Evolutionary conservation across 352 stramenopile genomes (phyloP), one percentile per base, ranked within the genome.

Genomic region (Blastocystis sp.): DNA sequence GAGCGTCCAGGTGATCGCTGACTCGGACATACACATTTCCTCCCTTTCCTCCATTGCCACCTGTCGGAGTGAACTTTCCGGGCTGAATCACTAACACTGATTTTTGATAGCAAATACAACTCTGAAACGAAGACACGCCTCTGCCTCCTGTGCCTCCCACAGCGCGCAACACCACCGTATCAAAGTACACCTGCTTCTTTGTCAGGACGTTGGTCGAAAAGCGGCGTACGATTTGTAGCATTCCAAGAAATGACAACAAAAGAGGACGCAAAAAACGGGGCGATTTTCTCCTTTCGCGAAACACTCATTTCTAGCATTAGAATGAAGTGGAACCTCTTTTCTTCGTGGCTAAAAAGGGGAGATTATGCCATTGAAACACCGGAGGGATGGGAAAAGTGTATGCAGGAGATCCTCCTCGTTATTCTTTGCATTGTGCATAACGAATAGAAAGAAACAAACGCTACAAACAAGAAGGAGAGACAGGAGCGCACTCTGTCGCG

Each of bases 111-210:
- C 5, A 76, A 59, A 43, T 28, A n/a, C n/a, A 11, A 76, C 65
- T 76, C 23, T 53, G 65, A 41, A 76, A 76, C 14, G 65, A 28
- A 19, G 65, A 76, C 11, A 76, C 65, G 19, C 65, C 65, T 52
- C 65, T 48, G 9, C 65, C 65, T 76, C 65, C 65, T n/a, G 65
- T 53, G 43, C 65, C 65, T 0, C 65, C 65, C 9, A 76, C n/a
- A 21, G 34, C 65, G 3, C 65, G 34, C 19, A 76, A 9, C n/a
- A 38, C 52, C 4, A 56, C n/a, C 34, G 65, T 56, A 52, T 76
- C 65, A 52, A 76, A 76, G n/a, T 53, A 76, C 10, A 56, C 52
- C 43, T 76, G 65, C 43, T 76, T 76, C 65, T 76, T 76, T 41
- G 65, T 76, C 14, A 76, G 5, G 14, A 41, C 23, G 11, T 76